Evolutionary conservation across 164 flowering plant genomes (phyloP).

Genomic region (Protea cynaroides): DNA sequence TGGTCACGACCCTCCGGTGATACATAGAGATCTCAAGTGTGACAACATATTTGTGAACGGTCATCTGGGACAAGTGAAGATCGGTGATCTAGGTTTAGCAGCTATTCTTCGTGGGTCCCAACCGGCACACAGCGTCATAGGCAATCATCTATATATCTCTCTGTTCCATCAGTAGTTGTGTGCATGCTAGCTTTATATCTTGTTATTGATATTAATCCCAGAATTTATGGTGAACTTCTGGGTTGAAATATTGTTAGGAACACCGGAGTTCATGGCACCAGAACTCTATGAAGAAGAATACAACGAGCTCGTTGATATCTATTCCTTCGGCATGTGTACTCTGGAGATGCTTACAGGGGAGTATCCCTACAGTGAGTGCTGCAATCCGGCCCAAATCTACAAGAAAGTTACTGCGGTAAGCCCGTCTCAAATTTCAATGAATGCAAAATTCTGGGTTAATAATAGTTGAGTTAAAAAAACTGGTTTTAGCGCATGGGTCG

Average conservation of each 20-base stretch:
- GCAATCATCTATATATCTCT: slow-evolving; percentile 16
- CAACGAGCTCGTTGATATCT: slow-evolving; percentile 80
- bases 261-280: slow-evolving; percentile 98
- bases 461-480: too few species aligned
- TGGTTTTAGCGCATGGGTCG: too few species aligned
- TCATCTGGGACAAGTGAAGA: slow-evolving; percentile 87
- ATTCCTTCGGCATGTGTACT: slow-evolving; percentile 94
- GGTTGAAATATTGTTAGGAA: slow-evolving; percentile 40
- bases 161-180: too few species aligned
- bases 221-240: not conserved
- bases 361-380: slow-evolving; percentile 83
- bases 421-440: too few species aligned
- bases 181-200: too few species aligned
- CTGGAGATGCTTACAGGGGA: slow-evolving; percentile 88
- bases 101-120: slow-evolving; percentile 65
- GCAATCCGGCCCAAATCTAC: slow-evolving; percentile 88
- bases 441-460: too few species aligned
- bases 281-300: slow-evolving; percentile 88
- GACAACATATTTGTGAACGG: slow-evolving; percentile 96
- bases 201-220: too few species aligned
- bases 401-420: slow-evolving; percentile 87
- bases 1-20: slow-evolving; percentile 79
- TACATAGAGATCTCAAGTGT: slow-evolving; percentile 94
- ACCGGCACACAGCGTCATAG: slow-evolving; percentile 87
- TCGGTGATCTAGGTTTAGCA: slow-evolving; percentile 90